phyloP scores from a whole-genome alignment of 2,329 filamentous ascomycete species.

The Didymella glomerata region DNA sequence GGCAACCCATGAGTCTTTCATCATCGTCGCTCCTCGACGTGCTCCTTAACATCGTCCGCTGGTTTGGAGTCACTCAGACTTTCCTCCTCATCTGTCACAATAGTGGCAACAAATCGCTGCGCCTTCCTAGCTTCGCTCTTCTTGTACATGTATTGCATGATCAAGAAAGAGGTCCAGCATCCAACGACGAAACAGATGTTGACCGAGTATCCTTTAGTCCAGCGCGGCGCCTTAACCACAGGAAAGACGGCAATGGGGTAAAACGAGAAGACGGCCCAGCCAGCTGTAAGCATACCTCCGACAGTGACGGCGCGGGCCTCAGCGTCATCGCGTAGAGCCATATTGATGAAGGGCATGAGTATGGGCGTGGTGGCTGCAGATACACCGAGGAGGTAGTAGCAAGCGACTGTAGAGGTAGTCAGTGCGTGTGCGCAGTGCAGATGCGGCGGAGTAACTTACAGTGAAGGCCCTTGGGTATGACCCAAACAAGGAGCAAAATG shows the following conservation, averaged over 20 bases:
- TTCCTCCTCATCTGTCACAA: conserved; percentile 41
- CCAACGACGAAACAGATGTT: conserved; percentile 58
- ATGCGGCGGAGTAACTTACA: conserved; percentile 29
- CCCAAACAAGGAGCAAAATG: conserved; percentile 60
- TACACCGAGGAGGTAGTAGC: conserved; percentile 48
- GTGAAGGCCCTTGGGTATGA: conserved; percentile 57
- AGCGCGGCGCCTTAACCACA: conserved; percentile 52
- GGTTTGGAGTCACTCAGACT: conserved; percentile 18
- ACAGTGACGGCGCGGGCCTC: conserved; percentile 61
- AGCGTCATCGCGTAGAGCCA: conserved; percentile 53
- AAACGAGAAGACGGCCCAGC: conserved; percentile 49
- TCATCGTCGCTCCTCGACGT: conserved; percentile 9
- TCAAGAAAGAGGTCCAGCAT: conserved; percentile 55
- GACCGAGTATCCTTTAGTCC: conserved; percentile 60
- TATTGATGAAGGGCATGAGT: conserved; percentile 50
- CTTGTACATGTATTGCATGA: conserved; percentile 50
- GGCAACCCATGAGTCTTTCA: neutral
- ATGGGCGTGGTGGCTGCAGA: conserved; percentile 48
- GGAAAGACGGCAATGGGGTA: conserved; percentile 49
- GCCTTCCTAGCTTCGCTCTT: conserved; percentile 40
- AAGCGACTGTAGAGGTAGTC: conserved; percentile 35
- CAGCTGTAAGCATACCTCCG: conserved; percentile 55
- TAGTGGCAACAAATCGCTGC: conserved; percentile 18
- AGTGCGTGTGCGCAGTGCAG: neutral
- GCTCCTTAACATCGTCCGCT: conserved; percentile 10